These are phyloP conservation scores for Gentiana macrophylla DNA, from an alignment of 257 asterid species.

Conservation along the genomic window DNA sequence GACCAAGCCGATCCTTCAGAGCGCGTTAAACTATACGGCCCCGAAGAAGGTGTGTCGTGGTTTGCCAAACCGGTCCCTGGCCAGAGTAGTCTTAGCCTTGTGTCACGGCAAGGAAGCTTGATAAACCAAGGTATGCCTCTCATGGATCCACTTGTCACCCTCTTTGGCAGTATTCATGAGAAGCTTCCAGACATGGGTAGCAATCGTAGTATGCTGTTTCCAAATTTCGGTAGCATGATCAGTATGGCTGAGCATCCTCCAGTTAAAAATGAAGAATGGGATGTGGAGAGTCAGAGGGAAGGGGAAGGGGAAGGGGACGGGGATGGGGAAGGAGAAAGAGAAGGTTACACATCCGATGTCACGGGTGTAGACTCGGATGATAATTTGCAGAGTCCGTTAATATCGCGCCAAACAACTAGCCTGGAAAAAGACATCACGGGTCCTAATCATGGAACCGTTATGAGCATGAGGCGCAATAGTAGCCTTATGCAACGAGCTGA, in stretches of 20 bases:
- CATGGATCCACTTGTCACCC: constrained; percentile 18
- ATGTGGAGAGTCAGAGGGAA: constrained; percentile 15
- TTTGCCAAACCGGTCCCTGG: constrained; percentile 14
- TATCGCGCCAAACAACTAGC: constrained; percentile 18
- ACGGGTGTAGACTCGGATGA: constrained; percentile 12
- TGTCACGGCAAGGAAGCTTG: constrained; percentile 15
- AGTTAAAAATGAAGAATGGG: constrained; percentile 16
- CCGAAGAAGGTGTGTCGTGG: constrained; percentile 13
- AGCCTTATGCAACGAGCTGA: constrained; percentile 7
- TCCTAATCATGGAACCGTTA: constrained; percentile 10
- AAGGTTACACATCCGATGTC: constrained; percentile 9
- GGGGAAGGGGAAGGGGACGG: constrained; percentile 14
- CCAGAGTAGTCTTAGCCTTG: constrained; percentile 15
- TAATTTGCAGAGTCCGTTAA: constrained; percentile 15
- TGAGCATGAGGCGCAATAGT: constrained; percentile 13
- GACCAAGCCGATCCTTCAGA: constrained; percentile 8
- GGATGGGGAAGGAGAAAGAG: constrained; percentile 15
- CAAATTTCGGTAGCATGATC: constrained; percentile 17
- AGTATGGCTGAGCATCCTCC: constrained; percentile 6
- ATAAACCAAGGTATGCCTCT: constrained; percentile 9
- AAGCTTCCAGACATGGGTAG: constrained; percentile 17
- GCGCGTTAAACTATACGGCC: constrained; percentile 13
- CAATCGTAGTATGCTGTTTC: constrained; percentile 12
- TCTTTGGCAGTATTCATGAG: constrained; percentile 20
- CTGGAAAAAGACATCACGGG: constrained; percentile 14